Evolutionary conservation across 768 basidiomycete genomes (phyloP).

Genomic region (Tulasnella sp.): DNA sequence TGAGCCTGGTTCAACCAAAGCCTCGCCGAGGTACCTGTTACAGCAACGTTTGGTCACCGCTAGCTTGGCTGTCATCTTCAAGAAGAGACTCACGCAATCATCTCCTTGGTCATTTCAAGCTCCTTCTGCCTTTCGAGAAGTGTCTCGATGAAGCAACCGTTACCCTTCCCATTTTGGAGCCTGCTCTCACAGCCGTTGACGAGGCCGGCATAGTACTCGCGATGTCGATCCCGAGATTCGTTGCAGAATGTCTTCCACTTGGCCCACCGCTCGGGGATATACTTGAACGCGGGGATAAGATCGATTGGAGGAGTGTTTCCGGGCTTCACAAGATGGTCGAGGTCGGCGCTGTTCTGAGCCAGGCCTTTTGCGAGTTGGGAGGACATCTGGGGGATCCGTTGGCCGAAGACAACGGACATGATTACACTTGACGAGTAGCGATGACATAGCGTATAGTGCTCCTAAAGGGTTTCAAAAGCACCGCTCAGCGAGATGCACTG

Average conservation of each 20-base stretch:
- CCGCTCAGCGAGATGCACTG: too few species aligned
- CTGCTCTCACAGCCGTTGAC: conserved; percentile 22
- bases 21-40: neutral
- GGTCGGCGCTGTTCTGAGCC: neutral
- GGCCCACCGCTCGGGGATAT: conserved; percentile 28
- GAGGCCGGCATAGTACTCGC: conserved; percentile 22
- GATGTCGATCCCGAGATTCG: conserved; percentile 20
- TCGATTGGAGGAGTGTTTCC: conserved; percentile 20
- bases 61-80: neutral
- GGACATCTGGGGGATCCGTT: neutral
- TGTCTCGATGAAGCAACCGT: conserved; percentile 26
- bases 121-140: conserved; percentile 19
- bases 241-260: conserved; percentile 25
- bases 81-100: neutral
- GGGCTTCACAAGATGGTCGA: conserved; percentile 18
- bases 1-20: neutral
- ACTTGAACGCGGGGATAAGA: conserved; percentile 3
- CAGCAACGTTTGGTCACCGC: neutral
- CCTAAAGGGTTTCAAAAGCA: neutral
- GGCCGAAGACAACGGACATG: neutral
- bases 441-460: neutral
- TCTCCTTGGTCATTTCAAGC: conserved; percentile 21
- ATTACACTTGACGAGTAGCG: neutral
- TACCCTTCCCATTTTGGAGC: conserved; percentile 20
- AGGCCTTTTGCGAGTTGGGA: neutral